Base-by-base conservation (phyloP, 2,329 filamentous ascomycete species). In the Diaporthe nobilis region DNA sequence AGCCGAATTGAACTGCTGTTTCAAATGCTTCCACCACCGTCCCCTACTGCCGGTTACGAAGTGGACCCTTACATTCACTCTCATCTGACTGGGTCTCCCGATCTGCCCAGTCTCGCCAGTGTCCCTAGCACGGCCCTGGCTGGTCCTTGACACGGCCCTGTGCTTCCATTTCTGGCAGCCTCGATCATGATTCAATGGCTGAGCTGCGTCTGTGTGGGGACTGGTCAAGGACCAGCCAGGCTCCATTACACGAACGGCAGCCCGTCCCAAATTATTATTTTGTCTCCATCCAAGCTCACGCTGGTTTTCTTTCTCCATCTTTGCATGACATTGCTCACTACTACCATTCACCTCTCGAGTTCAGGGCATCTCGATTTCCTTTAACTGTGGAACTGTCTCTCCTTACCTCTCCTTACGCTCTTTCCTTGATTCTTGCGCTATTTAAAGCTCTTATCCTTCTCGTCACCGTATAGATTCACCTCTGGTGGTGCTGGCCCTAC, bases 11-110 rank as follows among this genome's bases (percentile, higher is more conserved):
- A 53, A 42, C 28, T 72, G 57, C 44, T 75, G 75, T 76, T 76
- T 76, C 75, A 76, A 39, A 47, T 61, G 42, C 72, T 75, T 75
- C 72, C 67, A 76, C 68, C 58, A 65, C 25, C 57, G 74, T 76
- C 74, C 61, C 71, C 74, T 67, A 67, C 71, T 44, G 44, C 71
- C 60, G 70, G 71, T 60, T 28, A 44, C 53, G 37, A 74, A 63
- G 74, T 76, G 74, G 74, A 47, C n/a, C 55, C 53, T 60, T 63
- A 53, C 37, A 31, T 72, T 49, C 39, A 49, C 57, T 72, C 44
- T 37, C 34, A 65, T 44, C 58, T 57, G 71, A 57, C 53, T 61
- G 42, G 55, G 55, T 42, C 44, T 47, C 57, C 37, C 57, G 42
- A 53, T 63, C 71, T 63, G 71, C 65, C 65, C 65, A 70, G 65